Evolutionary conservation across 495 filamentous ascomycete genomes (phyloP), one percentile per base, ranked within the genome.

Genomic region (Penicillium argentinense): DNA sequence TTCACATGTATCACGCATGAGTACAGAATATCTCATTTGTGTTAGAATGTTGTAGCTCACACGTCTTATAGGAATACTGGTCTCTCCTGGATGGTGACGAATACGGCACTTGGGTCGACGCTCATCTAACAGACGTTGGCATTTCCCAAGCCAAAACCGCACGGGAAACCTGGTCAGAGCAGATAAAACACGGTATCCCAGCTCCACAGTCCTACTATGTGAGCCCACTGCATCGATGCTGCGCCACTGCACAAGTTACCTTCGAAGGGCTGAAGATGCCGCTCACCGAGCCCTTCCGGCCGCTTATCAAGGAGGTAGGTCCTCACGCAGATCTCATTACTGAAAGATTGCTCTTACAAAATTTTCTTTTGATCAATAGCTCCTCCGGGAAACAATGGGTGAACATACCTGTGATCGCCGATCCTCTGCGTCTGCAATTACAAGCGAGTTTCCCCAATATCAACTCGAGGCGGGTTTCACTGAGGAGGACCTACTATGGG

Each of bases 371-470:
- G 16, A 22, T 22, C 26, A 2, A 14, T 32, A 72, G 68, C 64
- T 81, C 14, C 64, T 93, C 32, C 80, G 90, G 23, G 90, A 96
- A 63, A 78, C 81, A 1, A 77, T 91, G 45, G 81, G 84, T 14
- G 71, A 82, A 23, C 89, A 95, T 60, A 93, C 89, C 6, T 96
- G 90, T 68, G 90, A 96, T 64, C 77, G 78, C 4, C 78, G 90
- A 0, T 79, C 80, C 27, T 70, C 57, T 18, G 79, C 79, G 50
- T 69, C 79, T 5, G 74, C 62, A 42, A 91, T 95, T 40, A 54
- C 55, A 1, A 45, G 60, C 9, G 70, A 67, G 29, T 89, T 81
- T 50, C 87, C 87, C 0, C 45, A 40, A 9, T 91, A 79, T 59
- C 60, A 16, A 1, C 78, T 91, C 50, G 89, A 91, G 56, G 42